Base-by-base conservation (phyloP, 768 basidiomycete species). In the Trichaptum fuscoviolaceum region DNA sequence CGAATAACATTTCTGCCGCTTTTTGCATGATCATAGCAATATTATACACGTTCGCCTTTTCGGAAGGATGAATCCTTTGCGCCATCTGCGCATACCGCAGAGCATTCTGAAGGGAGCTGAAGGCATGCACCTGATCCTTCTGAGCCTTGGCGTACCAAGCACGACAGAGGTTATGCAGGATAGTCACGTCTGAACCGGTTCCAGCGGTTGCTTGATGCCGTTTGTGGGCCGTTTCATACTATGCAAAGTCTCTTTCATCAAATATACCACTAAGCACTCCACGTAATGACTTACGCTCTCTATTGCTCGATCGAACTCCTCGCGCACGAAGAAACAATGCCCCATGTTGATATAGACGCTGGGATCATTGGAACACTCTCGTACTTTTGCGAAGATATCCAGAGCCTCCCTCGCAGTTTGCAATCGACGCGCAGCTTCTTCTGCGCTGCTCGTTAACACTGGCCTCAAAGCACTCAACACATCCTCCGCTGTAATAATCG, bases 11-110 rank as follows among this genome's bases (percentile, higher is more conserved):
- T 75, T 98, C 96, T 0, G 94, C 92, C 0, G 92, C 89, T 77
- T 98, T 98, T 75, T 99, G 97, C 76, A 96, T 90, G 35, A 99
- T 95, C 91, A 99, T 96, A 65, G 96, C 96, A 71, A 98, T 93
- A 76, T 99, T 99, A 78, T 96, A 99, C 58, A 94, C 68, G 63
- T 91, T 87, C 2, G 94, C 92, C 73, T 96, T 95, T 79, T 99
- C 97, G 65, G 82, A 84, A 0, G 95, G 95, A 69, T 91, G 88
- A 7, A 95, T 77, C 69, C 93, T 90, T 18, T 91, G 80, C 1
- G 96, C 95, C 96, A 98, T 84, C 73, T 96, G 91, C 12, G 89
- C 92, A 76, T 91, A 93, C 69, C 85, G 82, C 63, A 98, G 80
- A 0, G 96, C 94, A n/a, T 85, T 88, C 67, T 85, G 85, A 88